These are phyloP conservation scores for Jacaranda copaia DNA, from an alignment of 257 asterid genomes.

Conservation along the genomic window DNA sequence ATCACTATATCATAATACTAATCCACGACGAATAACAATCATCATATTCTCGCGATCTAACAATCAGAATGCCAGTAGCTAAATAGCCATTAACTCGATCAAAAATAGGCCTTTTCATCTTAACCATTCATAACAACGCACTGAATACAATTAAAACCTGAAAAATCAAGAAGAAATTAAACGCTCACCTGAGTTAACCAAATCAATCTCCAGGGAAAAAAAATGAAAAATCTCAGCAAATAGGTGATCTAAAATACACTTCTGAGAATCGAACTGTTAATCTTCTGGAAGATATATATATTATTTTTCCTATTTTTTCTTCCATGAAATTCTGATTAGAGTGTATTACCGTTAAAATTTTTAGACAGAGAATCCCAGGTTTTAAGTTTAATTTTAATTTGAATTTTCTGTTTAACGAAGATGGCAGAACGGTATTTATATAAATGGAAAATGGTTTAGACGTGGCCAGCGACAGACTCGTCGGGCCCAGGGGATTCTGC, in stretches of 20 bases:
- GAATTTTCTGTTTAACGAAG: background rate
- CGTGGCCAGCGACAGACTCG: too few relatives aligned
- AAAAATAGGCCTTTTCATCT: background rate
- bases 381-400: background rate
- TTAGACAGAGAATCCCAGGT: too few relatives aligned
- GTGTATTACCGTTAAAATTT: background rate
- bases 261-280: background rate
- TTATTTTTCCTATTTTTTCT: too few relatives aligned
- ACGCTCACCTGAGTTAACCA: slow-evolving; percentile 24
- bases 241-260: background rate
- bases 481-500: too few relatives aligned
- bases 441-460: background rate
- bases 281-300: background rate
- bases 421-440: background rate
- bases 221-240: background rate
- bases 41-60: background rate
- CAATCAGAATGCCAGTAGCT: background rate
- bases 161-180: background rate
- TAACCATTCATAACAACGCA: background rate
- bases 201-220: background rate
- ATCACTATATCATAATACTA: background rate
- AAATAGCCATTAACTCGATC: background rate
- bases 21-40: too few relatives aligned
- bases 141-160: background rate
- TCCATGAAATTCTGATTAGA: background rate